A percentile compares a stretch with the other conserved stretches of the same genome.
phyloP scores from a whole-genome alignment of 768 basidiomycete genomes.

The Pisolithus marmoratus region DNA sequence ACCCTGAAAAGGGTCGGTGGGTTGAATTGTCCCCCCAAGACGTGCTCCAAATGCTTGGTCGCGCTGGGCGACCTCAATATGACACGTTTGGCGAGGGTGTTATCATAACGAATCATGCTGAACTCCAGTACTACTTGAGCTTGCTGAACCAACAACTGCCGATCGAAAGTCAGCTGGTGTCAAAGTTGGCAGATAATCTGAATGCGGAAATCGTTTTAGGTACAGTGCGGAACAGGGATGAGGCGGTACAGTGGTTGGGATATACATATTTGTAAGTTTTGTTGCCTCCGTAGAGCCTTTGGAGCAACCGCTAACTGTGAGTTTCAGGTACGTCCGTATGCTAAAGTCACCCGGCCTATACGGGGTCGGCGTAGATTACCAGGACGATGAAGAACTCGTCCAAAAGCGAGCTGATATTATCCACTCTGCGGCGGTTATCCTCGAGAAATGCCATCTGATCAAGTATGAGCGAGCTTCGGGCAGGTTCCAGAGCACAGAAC shows the following conservation, averaged over 20 bases:
- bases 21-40: constrained; percentile 93
- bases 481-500: constrained; percentile 86
- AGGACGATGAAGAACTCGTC: constrained; percentile 72
- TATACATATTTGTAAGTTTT: constrained; percentile 84
- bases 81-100: constrained; percentile 97
- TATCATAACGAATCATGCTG: constrained; percentile 96
- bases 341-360: constrained; percentile 85
- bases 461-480: constrained; percentile 90
- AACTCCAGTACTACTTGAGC: constrained; percentile 94
- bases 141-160: constrained; percentile 96
- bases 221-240: constrained; percentile 90
- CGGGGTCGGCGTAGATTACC: constrained; percentile 83
- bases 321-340: constrained; percentile 85
- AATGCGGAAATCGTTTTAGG: constrained; percentile 98
- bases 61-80: constrained; percentile 95
- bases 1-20: constrained; percentile 98
- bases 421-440: constrained; percentile 86
- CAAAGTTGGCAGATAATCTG: constrained; percentile 88
- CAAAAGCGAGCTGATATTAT: constrained; percentile 94
- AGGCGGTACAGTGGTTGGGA: constrained; percentile 96
- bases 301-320: constrained; percentile 4
- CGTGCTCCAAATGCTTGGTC: constrained; percentile 96
- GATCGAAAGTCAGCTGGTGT: constrained; percentile 93
- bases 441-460: constrained; percentile 92
- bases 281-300: not conserved